These are phyloP conservation scores for Stemphylium vesicarium DNA, from an alignment of 2,329 filamentous ascomycete species.

Conservation along the genomic window DNA sequence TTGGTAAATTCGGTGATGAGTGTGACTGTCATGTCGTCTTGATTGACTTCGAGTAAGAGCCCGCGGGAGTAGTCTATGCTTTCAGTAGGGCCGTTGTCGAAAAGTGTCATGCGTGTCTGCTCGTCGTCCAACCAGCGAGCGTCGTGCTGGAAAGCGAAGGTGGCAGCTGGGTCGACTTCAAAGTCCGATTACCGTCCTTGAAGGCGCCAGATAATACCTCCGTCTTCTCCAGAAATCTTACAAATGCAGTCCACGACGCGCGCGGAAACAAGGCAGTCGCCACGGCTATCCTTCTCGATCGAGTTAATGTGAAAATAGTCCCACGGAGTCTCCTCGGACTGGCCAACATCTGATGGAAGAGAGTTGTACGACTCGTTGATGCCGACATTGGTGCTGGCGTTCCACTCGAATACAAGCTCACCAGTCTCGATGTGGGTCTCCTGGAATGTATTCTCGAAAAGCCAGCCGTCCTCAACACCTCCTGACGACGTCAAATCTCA, in stretches of 20 bases:
- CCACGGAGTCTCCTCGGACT: conserved; percentile 39
- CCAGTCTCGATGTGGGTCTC: conserved; percentile 52
- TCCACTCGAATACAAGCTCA: conserved; percentile 51
- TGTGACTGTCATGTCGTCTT: conserved; percentile 52
- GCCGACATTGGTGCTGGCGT: conserved; percentile 45
- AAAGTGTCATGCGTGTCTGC: conserved; percentile 42
- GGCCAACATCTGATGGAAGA: conserved; percentile 29
- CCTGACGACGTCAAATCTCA: conserved; percentile 50
- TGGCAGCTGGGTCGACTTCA: conserved; percentile 12
- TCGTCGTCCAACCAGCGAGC: conserved; percentile 28
- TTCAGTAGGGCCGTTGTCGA: conserved; percentile 48
- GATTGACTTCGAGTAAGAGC: conserved; percentile 51
- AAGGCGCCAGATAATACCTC: conserved; percentile 38
- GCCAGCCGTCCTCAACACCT: conserved; percentile 45
- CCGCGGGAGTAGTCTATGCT: conserved; percentile 31
- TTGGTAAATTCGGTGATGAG: conserved; percentile 51
- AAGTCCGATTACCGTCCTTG: conserved; percentile 29
- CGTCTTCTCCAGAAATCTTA: conserved; percentile 24
- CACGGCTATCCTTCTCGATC: conserved; percentile 36
- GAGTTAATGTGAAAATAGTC: conserved; percentile 52
- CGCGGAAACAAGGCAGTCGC: conserved; percentile 32
- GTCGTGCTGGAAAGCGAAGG: conserved; percentile 29
- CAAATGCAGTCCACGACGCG: conserved; percentile 23
- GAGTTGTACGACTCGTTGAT: conserved; percentile 34
- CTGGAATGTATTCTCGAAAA: conserved; percentile 55